Conservation (phyloP, 2,329 filamentous ascomycete species). For the Xylariaceae sp. region DNA sequence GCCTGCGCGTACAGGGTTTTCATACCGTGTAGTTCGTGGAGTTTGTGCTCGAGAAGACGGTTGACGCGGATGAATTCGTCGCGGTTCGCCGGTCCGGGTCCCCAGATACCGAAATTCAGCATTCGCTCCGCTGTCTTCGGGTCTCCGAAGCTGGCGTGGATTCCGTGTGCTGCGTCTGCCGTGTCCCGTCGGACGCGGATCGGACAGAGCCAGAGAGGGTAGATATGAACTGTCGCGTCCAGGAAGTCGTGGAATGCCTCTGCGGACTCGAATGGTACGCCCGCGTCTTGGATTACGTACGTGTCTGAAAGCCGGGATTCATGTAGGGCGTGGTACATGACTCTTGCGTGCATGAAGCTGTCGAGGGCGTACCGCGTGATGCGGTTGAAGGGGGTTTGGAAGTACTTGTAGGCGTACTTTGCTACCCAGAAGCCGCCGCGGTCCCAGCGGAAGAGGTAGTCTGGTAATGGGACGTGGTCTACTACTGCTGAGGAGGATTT, state of each 20-base stretch:
- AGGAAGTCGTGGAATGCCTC: constrained; percentile 47
- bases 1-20: constrained; percentile 69
- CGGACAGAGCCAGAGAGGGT: constrained; percentile 56
- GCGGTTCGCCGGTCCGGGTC: constrained; percentile 41
- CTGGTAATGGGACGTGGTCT: constrained; percentile 57
- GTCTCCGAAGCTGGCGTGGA: constrained; percentile 45
- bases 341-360: constrained; percentile 57
- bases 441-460: constrained; percentile 70
- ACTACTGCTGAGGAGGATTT: constrained; percentile 32
- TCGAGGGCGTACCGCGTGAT: constrained; percentile 59
- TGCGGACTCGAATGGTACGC: constrained; percentile 43
- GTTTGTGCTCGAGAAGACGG: constrained; percentile 55
- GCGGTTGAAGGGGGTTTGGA: constrained; percentile 60
- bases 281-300: constrained; percentile 63
- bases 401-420: constrained; percentile 59
- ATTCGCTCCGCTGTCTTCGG: constrained; percentile 38
- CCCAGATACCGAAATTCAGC: constrained; percentile 63
- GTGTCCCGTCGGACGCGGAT: constrained; percentile 42
- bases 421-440: constrained; percentile 67
- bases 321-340: constrained; percentile 63
- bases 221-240: constrained; percentile 43
- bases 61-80: constrained; percentile 51
- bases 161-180: constrained; percentile 41
- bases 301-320: constrained; percentile 55
- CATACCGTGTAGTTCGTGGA: constrained; percentile 57